These are phyloP conservation scores for Gossypium laxum DNA, from an alignment of 441 rosid species.

Conservation along the genomic window DNA sequence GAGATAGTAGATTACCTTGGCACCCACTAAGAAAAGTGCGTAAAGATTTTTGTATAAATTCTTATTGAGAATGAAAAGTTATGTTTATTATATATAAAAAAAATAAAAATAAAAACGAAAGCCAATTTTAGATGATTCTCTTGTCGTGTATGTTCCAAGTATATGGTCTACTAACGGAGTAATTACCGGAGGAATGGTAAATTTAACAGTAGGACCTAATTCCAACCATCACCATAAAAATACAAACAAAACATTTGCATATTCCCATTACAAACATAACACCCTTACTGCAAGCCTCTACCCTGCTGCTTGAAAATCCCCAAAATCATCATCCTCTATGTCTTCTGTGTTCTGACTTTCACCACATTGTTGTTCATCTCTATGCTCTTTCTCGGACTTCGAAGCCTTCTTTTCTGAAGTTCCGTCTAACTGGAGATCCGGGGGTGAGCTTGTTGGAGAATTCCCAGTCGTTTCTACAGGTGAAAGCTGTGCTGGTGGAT, in stretches of 20 bases:
- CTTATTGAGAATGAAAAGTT: neutral
- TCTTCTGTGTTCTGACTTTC: conserved; percentile 29
- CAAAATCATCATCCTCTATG: conserved; percentile 70
- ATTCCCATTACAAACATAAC: neutral
- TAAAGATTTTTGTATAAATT: no score
- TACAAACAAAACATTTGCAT: neutral
- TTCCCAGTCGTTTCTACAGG: conserved; percentile 30
- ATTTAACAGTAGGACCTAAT: neutral
- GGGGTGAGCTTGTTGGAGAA: conserved; percentile 33
- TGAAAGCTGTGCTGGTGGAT: conserved; percentile 19
- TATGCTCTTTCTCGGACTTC: conserved; percentile 19
- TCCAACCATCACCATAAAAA: neutral
- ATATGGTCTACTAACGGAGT: neutral
- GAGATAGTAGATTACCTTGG: no score
- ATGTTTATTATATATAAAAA: neutral
- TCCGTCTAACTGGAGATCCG: conserved; percentile 24
- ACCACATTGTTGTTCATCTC: conserved; percentile 23
- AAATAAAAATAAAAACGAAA: neutral
- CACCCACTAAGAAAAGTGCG: no score
- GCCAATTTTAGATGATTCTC: neutral
- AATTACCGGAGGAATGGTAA: conserved; percentile 8
- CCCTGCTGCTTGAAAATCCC: conserved; percentile 93
- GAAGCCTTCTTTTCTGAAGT: conserved; percentile 20
- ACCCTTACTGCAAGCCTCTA: conserved; percentile 16
- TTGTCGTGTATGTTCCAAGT: neutral